Evolutionary conservation across 2,329 filamentous ascomycete genomes (phyloP).

Genomic region (Xylariaceae sp.): DNA sequence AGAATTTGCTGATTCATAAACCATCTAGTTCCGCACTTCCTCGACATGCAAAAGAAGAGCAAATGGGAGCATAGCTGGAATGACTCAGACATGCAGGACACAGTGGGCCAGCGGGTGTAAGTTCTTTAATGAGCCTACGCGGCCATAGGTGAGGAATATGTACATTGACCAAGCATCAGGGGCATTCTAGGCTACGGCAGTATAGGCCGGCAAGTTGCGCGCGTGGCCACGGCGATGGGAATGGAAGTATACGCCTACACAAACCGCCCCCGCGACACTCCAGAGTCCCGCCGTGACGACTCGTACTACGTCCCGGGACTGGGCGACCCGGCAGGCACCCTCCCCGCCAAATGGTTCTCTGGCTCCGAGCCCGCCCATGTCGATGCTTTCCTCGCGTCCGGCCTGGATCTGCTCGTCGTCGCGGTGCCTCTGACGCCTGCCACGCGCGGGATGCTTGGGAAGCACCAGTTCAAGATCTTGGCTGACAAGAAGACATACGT

Average conservation of each 20-base stretch:
- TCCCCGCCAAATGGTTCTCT: slow-evolving; percentile 39
- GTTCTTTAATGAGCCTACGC: no score
- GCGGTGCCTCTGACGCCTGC: slow-evolving; percentile 35
- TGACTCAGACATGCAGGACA: slow-evolving; percentile 37
- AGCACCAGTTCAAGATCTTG: slow-evolving; percentile 34
- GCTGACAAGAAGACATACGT: slow-evolving; percentile 44
- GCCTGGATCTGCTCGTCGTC: slow-evolving; percentile 39
- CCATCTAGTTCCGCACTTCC: slow-evolving; percentile 38
- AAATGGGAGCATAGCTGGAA: slow-evolving; percentile 37
- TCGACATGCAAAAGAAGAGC: slow-evolving; percentile 37
- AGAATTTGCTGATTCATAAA: neutral
- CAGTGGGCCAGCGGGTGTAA: slow-evolving; percentile 46
- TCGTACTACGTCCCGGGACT: slow-evolving; percentile 63
- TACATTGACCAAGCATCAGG: no score
- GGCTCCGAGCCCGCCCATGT: slow-evolving; percentile 29
- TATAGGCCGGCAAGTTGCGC: slow-evolving; percentile 40
- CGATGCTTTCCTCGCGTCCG: slow-evolving; percentile 36
- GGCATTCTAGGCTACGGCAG: slow-evolving; percentile 41
- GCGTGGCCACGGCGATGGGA: slow-evolving; percentile 53
- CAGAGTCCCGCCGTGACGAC: slow-evolving; percentile 52
- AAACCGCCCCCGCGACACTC: slow-evolving; percentile 54
- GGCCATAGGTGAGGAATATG: no score
- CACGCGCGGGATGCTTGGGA: slow-evolving; percentile 38
- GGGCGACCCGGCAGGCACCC: slow-evolving; percentile 36
- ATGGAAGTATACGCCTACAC: slow-evolving; percentile 68